Conservation (phyloP, 2,329 filamentous ascomycete genomes). For the Monosporascus sp. region DNA sequence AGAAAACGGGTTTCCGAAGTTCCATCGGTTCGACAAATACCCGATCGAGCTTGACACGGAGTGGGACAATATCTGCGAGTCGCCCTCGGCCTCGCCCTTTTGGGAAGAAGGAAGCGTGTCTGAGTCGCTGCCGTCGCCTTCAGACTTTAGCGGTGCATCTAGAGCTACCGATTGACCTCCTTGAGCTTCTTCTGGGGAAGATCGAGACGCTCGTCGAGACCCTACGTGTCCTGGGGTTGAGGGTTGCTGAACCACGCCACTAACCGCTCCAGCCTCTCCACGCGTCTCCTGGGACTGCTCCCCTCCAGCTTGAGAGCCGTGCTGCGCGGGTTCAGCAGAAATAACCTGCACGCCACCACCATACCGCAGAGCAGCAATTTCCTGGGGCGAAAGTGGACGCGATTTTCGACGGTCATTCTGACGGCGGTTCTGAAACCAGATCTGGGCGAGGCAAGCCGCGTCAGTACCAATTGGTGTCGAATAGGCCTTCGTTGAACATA, state of each 20-base stretch:
- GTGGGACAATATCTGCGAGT: constrained; percentile 26
- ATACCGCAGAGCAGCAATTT: constrained; percentile 59
- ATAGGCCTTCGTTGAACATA: neutral
- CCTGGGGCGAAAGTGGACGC: constrained; percentile 72
- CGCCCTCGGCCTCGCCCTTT: constrained; percentile 15
- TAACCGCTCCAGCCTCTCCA: constrained; percentile 9
- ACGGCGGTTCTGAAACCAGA: constrained; percentile 95
- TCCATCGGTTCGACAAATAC: constrained; percentile 54
- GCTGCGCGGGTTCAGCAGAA: constrained; percentile 37
- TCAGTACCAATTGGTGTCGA: constrained; percentile 13
- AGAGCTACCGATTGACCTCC: neutral
- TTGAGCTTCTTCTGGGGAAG: constrained; percentile 16
- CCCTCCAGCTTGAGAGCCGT: constrained; percentile 11
- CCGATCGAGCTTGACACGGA: constrained; percentile 41
- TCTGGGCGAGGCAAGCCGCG: constrained; percentile 47
- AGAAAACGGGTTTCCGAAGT: constrained; percentile 46
- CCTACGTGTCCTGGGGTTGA: constrained; percentile 13
- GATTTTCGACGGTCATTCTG: constrained; percentile 91
- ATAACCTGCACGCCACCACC: constrained; percentile 46
- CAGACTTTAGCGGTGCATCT: constrained; percentile 8
- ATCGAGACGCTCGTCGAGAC: constrained; percentile 14
- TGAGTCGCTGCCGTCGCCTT: constrained; percentile 9
- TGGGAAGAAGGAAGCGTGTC: constrained; percentile 19
- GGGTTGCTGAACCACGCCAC: constrained; percentile 12
- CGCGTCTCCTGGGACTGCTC: constrained; percentile 11